Conservation (phyloP, 2,329 filamentous ascomycete species). For the Penicillium sp. region DNA sequence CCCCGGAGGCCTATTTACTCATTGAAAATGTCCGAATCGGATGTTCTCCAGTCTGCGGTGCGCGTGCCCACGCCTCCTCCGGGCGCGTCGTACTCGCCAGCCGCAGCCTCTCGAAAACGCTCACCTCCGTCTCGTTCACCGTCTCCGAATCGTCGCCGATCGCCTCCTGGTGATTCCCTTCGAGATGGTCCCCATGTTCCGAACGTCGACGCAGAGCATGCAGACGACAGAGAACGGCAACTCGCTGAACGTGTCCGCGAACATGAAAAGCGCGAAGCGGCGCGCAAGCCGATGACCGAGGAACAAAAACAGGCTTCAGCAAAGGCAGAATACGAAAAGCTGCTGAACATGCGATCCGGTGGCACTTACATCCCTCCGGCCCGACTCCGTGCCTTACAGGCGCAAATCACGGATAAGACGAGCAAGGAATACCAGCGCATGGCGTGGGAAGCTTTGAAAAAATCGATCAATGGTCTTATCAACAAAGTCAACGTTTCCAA, state of each 20-base stretch:
- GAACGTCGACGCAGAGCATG: constrained; percentile 44
- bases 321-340: constrained; percentile 87
- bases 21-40: constrained; percentile 37
- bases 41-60: constrained; percentile 49
- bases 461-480: constrained; percentile 95
- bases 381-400: constrained; percentile 78
- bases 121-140: constrained; percentile 49
- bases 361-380: constrained; percentile 95
- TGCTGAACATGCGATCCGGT: constrained; percentile 84
- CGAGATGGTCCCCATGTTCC: constrained; percentile 36
- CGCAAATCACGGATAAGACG: constrained; percentile 90
- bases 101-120: constrained; percentile 48
- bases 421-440: constrained; percentile 97
- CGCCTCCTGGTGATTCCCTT: constrained; percentile 34
- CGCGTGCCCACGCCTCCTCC: constrained; percentile 51
- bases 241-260: constrained; percentile 48
- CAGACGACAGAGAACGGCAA: constrained; percentile 43
- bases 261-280: constrained; percentile 41
- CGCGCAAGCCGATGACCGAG: constrained; percentile 52
- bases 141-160: constrained; percentile 44
- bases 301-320: constrained; percentile 80
- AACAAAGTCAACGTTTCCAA: constrained; percentile 98
- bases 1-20: constrained; percentile 7
- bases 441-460: constrained; percentile 98
- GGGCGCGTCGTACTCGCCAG: constrained; percentile 41